Evolutionary conservation across 2,329 filamentous ascomycete species (phyloP).

Genomic region (Botrytis hyacinthi): DNA sequence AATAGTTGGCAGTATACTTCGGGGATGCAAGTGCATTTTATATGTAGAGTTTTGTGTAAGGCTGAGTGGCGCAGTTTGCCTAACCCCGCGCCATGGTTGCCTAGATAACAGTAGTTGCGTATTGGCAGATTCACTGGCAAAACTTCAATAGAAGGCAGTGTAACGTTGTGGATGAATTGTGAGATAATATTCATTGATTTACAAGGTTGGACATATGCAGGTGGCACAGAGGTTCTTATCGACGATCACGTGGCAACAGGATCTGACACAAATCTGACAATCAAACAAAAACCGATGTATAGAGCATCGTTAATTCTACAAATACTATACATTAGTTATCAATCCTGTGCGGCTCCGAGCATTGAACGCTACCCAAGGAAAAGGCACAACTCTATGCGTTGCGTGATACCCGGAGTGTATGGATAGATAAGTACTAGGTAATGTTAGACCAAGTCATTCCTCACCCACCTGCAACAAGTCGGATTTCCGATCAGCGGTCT

Average conservation of each 20-base stretch:
- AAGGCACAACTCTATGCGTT: background rate
- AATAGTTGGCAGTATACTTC: background rate
- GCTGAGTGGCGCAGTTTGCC: background rate
- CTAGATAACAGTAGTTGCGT: background rate
- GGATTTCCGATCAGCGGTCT: background rate
- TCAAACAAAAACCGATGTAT: background rate
- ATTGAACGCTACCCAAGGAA: background rate
- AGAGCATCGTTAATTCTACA: background rate
- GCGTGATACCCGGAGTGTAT: background rate
- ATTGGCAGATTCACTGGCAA: background rate
- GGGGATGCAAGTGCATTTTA: background rate
- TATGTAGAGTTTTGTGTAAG: background rate
- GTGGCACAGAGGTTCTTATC: background rate
- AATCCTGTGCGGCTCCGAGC: background rate
- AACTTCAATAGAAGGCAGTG: background rate
- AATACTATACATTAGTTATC: background rate
- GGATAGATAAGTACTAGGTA: background rate
- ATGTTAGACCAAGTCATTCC: background rate
- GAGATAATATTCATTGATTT: background rate
- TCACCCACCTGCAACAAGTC: background rate
- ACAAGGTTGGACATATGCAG: background rate
- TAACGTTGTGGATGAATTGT: background rate
- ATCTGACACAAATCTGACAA: background rate
- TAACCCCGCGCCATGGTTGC: background rate
- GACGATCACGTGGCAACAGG: conserved; percentile 4